Conservation (phyloP, 345 rosid species). For the Populus pruinosa region DNA sequence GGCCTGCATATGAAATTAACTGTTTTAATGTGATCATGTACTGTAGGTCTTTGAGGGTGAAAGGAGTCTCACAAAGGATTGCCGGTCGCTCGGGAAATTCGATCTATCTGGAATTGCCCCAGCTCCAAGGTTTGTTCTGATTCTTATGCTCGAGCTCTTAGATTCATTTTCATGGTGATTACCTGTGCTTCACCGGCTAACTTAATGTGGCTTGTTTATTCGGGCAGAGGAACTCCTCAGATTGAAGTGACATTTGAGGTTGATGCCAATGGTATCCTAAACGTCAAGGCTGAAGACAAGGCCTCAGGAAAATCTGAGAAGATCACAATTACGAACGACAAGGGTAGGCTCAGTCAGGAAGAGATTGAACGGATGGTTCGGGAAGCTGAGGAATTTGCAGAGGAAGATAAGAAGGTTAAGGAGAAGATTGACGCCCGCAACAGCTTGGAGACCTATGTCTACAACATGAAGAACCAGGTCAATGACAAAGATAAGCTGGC, state of each 20-base stretch:
- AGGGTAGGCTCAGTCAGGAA: constrained; percentile 22
- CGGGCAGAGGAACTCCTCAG: constrained; percentile 24
- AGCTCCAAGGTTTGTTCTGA: constrained; percentile 18
- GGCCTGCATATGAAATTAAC: not conserved
- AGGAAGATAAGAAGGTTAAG: constrained; percentile 27
- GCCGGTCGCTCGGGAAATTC: constrained; percentile 27
- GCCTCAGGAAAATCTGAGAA: constrained; percentile 18
- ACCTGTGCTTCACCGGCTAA: not conserved
- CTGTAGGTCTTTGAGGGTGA: constrained; percentile 22
- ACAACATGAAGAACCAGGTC: constrained; percentile 26
- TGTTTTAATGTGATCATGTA: not conserved
- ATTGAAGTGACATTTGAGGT: constrained; percentile 26
- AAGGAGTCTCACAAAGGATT: constrained; percentile 32
- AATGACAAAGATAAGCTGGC: constrained; percentile 23
- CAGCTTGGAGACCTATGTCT: constrained; percentile 25
- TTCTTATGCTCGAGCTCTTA: not conserved
- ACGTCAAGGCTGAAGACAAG: constrained; percentile 25
- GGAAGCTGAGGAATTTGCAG: constrained; percentile 25
- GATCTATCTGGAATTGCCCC: constrained; percentile 21
- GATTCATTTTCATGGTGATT: not conserved
- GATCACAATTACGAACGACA: constrained; percentile 24
- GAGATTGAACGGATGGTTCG: constrained; percentile 23
- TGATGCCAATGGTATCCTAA: constrained; percentile 23
- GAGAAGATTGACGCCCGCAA: constrained; percentile 30
- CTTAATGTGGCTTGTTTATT: not conserved